phyloP scores from a whole-genome alignment of 78 protist species.

The Isochrysis galbana region DNA sequence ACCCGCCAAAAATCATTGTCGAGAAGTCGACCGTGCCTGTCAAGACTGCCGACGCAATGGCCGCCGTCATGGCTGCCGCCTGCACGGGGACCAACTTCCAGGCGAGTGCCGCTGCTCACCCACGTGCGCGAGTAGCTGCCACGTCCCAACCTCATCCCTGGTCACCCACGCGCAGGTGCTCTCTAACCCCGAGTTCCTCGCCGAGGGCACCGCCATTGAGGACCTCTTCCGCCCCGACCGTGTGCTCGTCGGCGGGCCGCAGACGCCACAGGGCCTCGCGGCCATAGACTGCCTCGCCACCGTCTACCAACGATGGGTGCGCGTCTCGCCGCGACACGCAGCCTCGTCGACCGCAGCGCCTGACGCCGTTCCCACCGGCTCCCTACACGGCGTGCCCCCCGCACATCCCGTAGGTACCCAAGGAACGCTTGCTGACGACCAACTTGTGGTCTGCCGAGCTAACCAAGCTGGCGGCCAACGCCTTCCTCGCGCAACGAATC shows the following conservation, averaged over 20 bases:
- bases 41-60: slow-evolving; percentile 58
- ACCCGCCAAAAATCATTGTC: slow-evolving; percentile 74
- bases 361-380: background rate
- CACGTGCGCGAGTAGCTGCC: background rate
- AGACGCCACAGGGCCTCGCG: slow-evolving; percentile 49
- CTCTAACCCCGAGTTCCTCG: slow-evolving; percentile 94
- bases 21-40: slow-evolving; percentile 94
- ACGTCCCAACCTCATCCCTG: background rate
- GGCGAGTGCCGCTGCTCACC: background rate
- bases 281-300: slow-evolving; percentile 38
- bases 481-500: slow-evolving; percentile 96
- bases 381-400: background rate
- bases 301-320: slow-evolving; percentile 69
- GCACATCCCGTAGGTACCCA: slow-evolving; percentile 70
- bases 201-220: slow-evolving; percentile 90
- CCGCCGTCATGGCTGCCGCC: background rate
- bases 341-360: background rate
- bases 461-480: slow-evolving; percentile 94
- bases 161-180: slow-evolving; percentile 63
- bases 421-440: slow-evolving; percentile 72
- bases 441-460: slow-evolving; percentile 82
- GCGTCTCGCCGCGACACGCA: background rate
- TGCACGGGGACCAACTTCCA: background rate
- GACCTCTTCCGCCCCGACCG: slow-evolving; percentile 89
- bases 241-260: slow-evolving; percentile 94